These are phyloP conservation scores for Ricinus communis DNA, from an alignment of 345 rosid genomes.

Conservation along the genomic window DNA sequence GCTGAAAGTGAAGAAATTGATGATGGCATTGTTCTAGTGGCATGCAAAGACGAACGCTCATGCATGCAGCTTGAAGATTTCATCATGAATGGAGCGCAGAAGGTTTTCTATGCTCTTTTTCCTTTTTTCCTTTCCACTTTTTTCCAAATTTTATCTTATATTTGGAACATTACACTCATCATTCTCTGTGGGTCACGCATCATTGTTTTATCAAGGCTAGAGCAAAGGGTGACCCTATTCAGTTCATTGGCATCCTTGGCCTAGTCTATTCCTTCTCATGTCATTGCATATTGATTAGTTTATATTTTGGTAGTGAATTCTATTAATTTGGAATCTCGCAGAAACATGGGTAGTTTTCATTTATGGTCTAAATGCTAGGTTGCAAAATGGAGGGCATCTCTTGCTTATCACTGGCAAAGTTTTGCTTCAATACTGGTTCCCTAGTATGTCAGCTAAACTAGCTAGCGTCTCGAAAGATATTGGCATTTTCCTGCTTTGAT, in stretches of 20 bases:
- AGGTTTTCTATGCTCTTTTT: slow-evolving; percentile 41
- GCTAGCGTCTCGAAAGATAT: background rate
- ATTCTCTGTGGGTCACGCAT: background rate
- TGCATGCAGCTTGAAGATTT: slow-evolving; percentile 98
- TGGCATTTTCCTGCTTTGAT: background rate
- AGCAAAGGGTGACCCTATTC: background rate
- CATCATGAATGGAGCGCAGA: slow-evolving; percentile 58
- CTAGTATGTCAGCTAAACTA: background rate
- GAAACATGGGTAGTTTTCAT: background rate
- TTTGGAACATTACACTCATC: background rate
- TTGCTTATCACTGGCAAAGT: background rate
- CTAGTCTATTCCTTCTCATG: too few species aligned
- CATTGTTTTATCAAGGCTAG: background rate
- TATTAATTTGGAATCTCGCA: background rate
- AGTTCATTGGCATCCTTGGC: background rate
- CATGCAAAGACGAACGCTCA: slow-evolving; percentile 89
- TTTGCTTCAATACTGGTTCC: background rate
- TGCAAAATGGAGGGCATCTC: background rate
- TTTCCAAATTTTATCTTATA: background rate
- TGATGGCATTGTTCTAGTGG: slow-evolving; percentile 73
- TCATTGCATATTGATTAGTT: background rate
- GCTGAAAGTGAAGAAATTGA: slow-evolving; percentile 45
- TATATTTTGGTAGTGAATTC: background rate
- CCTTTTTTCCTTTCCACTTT: background rate
- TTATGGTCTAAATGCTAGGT: background rate